Evolutionary conservation across 495 filamentous ascomycete species (phyloP).

Genomic region (Pyrenula aspistea): DNA sequence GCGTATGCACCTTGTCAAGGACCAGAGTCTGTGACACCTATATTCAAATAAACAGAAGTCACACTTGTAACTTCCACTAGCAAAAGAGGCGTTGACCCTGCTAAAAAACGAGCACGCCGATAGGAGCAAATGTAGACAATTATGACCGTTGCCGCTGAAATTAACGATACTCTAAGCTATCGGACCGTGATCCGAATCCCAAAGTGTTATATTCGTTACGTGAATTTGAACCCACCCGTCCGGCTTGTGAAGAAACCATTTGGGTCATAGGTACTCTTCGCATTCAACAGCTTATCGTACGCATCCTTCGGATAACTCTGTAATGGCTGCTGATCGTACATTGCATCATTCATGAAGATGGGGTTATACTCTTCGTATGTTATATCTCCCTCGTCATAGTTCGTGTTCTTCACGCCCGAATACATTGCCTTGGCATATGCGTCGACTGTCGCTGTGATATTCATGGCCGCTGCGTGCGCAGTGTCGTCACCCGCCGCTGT

Average conservation of each 20-base stretch:
- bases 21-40: no score
- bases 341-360: constrained; percentile 44
- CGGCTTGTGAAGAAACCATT: not conserved
- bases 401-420: not conserved
- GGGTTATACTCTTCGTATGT: constrained; percentile 27
- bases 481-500: constrained; percentile 18
- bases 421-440: not conserved
- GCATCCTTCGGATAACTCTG: constrained; percentile 23
- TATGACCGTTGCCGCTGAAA: no score
- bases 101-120: no score
- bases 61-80: no score
- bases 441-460: constrained; percentile 1
- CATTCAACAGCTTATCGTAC: constrained; percentile 14
- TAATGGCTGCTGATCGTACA: constrained; percentile 24
- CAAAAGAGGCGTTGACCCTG: no score
- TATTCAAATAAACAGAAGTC: no score
- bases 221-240: not conserved
- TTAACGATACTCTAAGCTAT: no score
- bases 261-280: constrained; percentile 27
- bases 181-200: no score
- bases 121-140: no score
- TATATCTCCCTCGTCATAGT: not conserved
- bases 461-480: constrained; percentile 3
- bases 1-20: no score
- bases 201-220: no score